Evolutionary conservation across 2,329 filamentous ascomycete species (phyloP), one percentile per base, ranked within the genome.

Genomic region (Biscogniauxia sp.): DNA sequence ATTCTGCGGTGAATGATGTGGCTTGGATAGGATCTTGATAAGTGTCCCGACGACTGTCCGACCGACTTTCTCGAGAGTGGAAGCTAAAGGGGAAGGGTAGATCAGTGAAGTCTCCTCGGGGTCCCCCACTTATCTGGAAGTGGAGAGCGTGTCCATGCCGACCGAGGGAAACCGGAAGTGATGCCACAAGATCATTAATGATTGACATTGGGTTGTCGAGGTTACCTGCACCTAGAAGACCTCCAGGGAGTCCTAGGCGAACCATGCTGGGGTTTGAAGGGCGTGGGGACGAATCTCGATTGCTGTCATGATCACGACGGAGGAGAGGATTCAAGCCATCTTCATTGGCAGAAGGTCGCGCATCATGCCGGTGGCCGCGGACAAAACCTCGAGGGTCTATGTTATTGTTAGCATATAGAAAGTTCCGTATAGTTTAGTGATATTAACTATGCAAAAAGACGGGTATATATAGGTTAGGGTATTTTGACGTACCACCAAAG

Each of bases 241-340:
- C 75, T 15, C 78, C 75, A 3, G 80, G 78, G 54, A 84, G 72
- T 32, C 81, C 79, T 23, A 84, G 70, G 5, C 86, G 85, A 57
- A 90, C 78, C 54, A 84, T 80, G n/a, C 79, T 75, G 28, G 83
- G 72, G 41, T 79, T 76, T 49, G 77, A 74, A 52, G 78, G 77
- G 54, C 84, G 83, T 56, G 83, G 80, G 8, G 80, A 70, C 37
- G 70, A 71, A 19, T 86, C 82, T 59, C 78, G 77, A 23, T 72
- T 74, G 25, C 76, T 69, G 20, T 78, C 77, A 54, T 72, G 75
- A 53, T 76, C 75, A 59, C 91, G 88, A 65, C 93, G 89, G 57
- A 98, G 85, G 13, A 98, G 81, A 51, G 94, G 94, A 71, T 98
- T 97, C 20, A 88, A 82, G 3, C 92, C 93, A 72, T 97, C 93